A percentile compares a stretch with the other conserved stretches of the same genome.
phyloP scores from a whole-genome alignment of 192 early-diverging fungal species.

The Rhizoclosmatium sp. region DNA sequence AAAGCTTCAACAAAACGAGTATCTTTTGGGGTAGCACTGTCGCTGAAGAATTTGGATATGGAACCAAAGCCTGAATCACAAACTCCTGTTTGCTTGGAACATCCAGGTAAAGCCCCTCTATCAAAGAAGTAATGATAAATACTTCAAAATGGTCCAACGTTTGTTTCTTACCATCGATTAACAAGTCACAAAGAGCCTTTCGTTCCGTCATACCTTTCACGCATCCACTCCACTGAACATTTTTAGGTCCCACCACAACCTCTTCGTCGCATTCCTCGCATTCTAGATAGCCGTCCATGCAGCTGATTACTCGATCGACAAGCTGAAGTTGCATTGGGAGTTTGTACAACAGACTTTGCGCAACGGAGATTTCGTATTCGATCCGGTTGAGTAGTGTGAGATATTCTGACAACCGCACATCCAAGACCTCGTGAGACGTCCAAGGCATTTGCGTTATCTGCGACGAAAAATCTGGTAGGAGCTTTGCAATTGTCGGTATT shows the following conservation, averaged over 20 bases:
- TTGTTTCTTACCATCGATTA: constrained; percentile 46
- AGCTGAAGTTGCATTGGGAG: constrained; percentile 68
- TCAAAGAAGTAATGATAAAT: constrained; percentile 12
- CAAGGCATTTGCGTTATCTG: constrained; percentile 7
- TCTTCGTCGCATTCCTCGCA: constrained; percentile 48
- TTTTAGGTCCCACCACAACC: neutral
- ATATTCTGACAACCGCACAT: constrained; percentile 5
- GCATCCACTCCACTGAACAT: too few species aligned
- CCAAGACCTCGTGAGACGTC: neutral
- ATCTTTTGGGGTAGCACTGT: constrained; percentile 48
- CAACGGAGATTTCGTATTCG: constrained; percentile 33
- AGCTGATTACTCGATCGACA: constrained; percentile 60
- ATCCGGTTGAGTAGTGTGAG: neutral
- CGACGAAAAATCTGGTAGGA: constrained; percentile 11
- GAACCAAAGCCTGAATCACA: constrained; percentile 50
- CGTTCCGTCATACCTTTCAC: constrained; percentile 47
- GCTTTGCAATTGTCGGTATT: constrained; percentile 48
- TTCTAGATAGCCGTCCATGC: constrained; percentile 46
- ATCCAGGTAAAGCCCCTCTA: constrained; percentile 54
- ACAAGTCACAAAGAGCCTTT: constrained; percentile 62
- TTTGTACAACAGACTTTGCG: constrained; percentile 41
- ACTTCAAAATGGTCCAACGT: neutral
- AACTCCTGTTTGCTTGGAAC: constrained; percentile 65
- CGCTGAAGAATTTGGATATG: constrained; percentile 10
- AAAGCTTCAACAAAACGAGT: neutral